phyloP scores from a whole-genome alignment of 2,329 filamentous ascomycete species.

The Penicillium frequentans region DNA sequence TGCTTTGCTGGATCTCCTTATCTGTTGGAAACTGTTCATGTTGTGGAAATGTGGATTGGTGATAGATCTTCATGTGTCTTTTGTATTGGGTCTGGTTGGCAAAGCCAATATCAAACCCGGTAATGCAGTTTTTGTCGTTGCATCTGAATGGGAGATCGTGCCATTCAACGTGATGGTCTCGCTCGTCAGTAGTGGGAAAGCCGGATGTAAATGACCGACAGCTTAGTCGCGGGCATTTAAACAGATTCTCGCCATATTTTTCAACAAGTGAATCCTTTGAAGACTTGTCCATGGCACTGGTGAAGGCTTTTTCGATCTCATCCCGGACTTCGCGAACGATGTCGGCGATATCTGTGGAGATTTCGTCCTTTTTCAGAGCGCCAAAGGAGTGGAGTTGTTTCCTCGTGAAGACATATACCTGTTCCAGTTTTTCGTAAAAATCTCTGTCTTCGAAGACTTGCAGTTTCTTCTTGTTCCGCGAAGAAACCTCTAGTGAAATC shows the following conservation, averaged over 20 bases:
- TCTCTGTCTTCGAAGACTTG: background rate
- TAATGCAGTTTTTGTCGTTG: background rate
- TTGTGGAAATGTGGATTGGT: background rate
- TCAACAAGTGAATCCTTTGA: background rate
- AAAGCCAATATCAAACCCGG: constrained; percentile 2
- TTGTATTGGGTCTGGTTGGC: background rate
- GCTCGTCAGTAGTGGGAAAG: background rate
- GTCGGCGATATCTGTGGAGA: background rate
- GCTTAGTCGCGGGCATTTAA: background rate
- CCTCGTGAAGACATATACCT: background rate
- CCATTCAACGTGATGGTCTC: background rate
- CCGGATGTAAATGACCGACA: constrained; percentile 2
- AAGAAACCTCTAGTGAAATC: background rate
- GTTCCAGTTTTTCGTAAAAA: background rate
- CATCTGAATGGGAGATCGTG: background rate
- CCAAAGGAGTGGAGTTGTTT: constrained; percentile 2
- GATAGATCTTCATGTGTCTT: constrained; percentile 1
- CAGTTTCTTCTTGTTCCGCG: background rate
- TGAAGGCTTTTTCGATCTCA: background rate
- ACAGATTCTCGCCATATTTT: background rate
- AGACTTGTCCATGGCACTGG: background rate
- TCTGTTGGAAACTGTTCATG: background rate
- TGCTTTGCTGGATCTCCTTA: background rate
- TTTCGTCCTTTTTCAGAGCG: background rate
- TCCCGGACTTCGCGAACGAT: background rate